Conservation (phyloP, 148 eudicot genomes). For the Beta vulgaris region DNA sequence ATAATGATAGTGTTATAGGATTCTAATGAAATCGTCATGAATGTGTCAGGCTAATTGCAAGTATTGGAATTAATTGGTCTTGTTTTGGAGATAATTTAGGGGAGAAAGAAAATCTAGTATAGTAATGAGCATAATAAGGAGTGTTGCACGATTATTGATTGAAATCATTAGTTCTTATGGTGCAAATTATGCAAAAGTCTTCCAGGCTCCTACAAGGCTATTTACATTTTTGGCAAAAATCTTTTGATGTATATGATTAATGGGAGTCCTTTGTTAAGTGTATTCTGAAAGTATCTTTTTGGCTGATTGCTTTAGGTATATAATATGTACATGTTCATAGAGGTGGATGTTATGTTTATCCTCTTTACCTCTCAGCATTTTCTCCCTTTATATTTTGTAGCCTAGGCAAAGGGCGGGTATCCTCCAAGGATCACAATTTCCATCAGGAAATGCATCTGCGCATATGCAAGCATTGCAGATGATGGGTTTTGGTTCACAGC, state of each 20-base stretch:
- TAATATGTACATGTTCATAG: background rate
- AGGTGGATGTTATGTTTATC: background rate
- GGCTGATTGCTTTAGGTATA: background rate
- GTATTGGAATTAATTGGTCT: background rate
- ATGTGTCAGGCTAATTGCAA: background rate
- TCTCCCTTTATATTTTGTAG: slow-evolving; percentile 34
- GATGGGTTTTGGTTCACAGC: slow-evolving; percentile 69
- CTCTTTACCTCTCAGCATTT: background rate
- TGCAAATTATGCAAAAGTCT: background rate
- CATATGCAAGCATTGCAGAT: slow-evolving; percentile 80
- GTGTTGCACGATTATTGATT: background rate
- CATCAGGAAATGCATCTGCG: slow-evolving; percentile 50
- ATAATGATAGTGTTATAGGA: background rate
- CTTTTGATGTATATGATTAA: background rate
- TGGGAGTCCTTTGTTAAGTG: background rate
- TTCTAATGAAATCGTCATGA: slow-evolving; percentile 10
- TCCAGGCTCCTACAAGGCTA: background rate
- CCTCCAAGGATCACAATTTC: slow-evolving; percentile 76
- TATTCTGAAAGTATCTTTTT: background rate
- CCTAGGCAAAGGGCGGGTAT: slow-evolving; percentile 75
- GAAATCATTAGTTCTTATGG: background rate
- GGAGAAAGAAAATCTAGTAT: background rate
- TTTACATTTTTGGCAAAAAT: background rate
- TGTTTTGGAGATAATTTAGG: slow-evolving; percentile 18
- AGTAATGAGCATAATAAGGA: background rate